These are phyloP conservation scores for Royoungia palumana DNA, from an alignment of 768 basidiomycete genomes.

Conservation along the genomic window DNA sequence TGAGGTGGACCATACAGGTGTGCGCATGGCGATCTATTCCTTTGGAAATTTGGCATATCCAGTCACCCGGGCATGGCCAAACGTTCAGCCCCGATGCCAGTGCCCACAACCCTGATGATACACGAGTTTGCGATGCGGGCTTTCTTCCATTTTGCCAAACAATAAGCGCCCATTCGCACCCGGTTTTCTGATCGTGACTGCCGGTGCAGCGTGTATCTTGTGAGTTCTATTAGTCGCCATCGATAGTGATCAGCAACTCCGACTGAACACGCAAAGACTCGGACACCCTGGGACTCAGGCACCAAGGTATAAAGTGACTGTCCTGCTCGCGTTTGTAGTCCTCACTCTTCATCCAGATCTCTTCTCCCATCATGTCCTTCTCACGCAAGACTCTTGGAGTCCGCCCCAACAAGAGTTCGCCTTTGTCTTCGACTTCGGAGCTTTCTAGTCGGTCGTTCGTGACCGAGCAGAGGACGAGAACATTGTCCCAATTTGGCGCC, in stretches of 20 bases:
- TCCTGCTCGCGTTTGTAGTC: background rate
- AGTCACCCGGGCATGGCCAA: too few relatives aligned
- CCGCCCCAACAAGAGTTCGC: slow-evolving; percentile 5
- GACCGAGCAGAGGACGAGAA: slow-evolving; percentile 15
- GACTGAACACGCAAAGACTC: background rate
- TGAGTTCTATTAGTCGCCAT: background rate
- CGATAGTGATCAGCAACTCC: slow-evolving; percentile 9
- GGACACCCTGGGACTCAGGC: background rate
- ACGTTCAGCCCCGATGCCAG: too few relatives aligned
- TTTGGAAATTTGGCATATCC: background rate
- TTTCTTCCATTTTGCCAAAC: slow-evolving; percentile 10
- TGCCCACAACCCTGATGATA: too few relatives aligned
- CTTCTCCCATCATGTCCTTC: slow-evolving; percentile 18
- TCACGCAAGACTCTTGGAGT: slow-evolving; percentile 2
- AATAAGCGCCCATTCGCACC: background rate
- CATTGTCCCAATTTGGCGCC: slow-evolving; percentile 14
- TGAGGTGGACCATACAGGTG: slow-evolving; percentile 1
- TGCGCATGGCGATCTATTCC: background rate
- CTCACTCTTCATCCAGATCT: background rate
- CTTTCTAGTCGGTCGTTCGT: background rate
- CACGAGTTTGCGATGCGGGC: slow-evolving; percentile 4
- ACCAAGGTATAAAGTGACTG: slow-evolving; percentile 16
- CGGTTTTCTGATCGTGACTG: slow-evolving; percentile 4
- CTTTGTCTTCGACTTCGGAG: slow-evolving; percentile 5
- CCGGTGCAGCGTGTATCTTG: slow-evolving; percentile 18